Evolutionary conservation across 768 basidiomycete species (phyloP).

Genomic region (Trametes cinnabarina): DNA sequence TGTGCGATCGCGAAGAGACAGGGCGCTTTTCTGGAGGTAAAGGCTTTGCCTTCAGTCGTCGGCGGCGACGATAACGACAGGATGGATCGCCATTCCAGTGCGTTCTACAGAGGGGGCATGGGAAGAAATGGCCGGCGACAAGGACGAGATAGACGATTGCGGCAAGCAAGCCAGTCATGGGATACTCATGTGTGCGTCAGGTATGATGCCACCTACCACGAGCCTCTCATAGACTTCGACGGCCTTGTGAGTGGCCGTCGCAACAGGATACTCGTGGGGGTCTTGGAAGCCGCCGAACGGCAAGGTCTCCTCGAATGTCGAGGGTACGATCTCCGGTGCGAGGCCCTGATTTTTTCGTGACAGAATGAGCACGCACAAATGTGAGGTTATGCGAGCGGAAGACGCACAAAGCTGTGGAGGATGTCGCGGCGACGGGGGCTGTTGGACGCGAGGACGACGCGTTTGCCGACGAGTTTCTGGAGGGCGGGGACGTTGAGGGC

Average conservation of each 20-base stretch:
- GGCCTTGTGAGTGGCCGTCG: slow-evolving; percentile 76
- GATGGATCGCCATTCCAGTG: no score
- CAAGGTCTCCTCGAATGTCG: slow-evolving; percentile 80
- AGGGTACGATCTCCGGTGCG: slow-evolving; percentile 67
- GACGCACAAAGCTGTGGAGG: slow-evolving; percentile 69
- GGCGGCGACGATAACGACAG: no score
- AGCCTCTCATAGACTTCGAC: slow-evolving; percentile 85
- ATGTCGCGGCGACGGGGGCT: slow-evolving; percentile 87
- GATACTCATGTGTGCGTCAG: no score
- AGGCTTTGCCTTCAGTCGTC: no score
- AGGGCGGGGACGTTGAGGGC: slow-evolving; percentile 62
- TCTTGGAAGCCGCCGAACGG: slow-evolving; percentile 64
- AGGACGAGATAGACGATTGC: no score
- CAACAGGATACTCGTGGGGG: slow-evolving; percentile 70
- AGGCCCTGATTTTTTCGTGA: slow-evolving; percentile 45
- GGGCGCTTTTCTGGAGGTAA: no score
- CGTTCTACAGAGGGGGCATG: no score
- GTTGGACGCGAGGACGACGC: slow-evolving; percentile 82
- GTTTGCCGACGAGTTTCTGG: slow-evolving; percentile 69
- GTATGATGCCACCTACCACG: slow-evolving; percentile 44
- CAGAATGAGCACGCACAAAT: background rate
- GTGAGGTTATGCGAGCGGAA: no score
- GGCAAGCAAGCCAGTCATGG: no score
- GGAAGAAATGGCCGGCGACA: no score
- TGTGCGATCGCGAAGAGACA: no score